Evolutionary conservation across 768 basidiomycete genomes (phyloP).

Genomic region (Mycena leptocephala): DNA sequence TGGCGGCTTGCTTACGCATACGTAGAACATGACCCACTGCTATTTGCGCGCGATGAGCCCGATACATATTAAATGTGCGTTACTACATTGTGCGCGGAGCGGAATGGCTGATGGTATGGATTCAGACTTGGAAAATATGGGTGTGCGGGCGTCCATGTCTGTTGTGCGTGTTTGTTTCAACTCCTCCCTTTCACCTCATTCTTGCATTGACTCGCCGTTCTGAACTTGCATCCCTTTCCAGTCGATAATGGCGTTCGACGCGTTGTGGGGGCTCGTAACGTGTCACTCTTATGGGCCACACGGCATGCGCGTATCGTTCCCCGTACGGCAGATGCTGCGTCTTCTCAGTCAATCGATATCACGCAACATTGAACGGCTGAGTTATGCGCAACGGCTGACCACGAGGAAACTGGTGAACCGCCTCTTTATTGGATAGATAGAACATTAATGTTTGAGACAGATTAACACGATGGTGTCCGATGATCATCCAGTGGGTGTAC

Average conservation of each 20-base stretch:
- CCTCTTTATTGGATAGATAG: background rate
- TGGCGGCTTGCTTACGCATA: background rate
- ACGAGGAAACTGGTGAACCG: conserved; percentile 81
- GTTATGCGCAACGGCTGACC: conserved; percentile 82
- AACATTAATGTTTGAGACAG: conserved; percentile 51
- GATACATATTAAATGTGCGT: conserved; percentile 84
- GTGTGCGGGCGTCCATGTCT: conserved; percentile 90
- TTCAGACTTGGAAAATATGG: conserved; percentile 85
- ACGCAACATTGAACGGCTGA: conserved; percentile 84
- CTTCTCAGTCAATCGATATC: conserved; percentile 87
- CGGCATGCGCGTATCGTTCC: conserved; percentile 92
- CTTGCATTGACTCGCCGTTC: background rate
- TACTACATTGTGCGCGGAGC: background rate
- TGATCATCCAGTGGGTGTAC: conserved; percentile 66
- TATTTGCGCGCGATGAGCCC: conserved; percentile 92
- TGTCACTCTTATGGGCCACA: conserved; percentile 84
- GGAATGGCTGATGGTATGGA: background rate
- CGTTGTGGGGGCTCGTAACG: conserved; percentile 86
- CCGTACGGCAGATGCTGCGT: conserved; percentile 86
- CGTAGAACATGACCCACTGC: conserved; percentile 87
- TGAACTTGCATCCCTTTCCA: conserved; percentile 37
- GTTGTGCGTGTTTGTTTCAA: conserved; percentile 65
- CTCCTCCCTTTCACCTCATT: background rate
- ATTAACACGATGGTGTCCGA: conserved; percentile 81
- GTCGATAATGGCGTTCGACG: conserved; percentile 87